Evolutionary conservation across 2,329 filamentous ascomycete species (phyloP).

Genomic region (Colletotrichum sp.): DNA sequence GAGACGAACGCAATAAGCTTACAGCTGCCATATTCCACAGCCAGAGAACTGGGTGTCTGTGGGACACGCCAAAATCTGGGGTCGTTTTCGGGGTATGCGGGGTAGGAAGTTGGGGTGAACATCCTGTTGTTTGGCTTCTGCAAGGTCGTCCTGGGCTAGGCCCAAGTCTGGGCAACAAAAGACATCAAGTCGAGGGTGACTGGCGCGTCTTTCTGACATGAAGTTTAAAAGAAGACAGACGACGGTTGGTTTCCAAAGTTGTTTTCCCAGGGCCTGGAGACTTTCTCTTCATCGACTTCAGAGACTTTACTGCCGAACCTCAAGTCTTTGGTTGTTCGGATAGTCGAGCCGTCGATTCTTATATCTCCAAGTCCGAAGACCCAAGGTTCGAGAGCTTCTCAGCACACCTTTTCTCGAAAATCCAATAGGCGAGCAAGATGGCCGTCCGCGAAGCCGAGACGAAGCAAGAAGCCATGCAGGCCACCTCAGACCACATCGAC

Average conservation of each 20-base stretch:
- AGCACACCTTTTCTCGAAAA: background rate
- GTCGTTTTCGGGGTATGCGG: background rate
- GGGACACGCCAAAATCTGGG: background rate
- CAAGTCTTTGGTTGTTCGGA: background rate
- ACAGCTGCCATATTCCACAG: background rate
- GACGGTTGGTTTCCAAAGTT: no score
- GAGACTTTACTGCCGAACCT: background rate
- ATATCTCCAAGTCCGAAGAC: no score
- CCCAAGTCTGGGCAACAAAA: background rate
- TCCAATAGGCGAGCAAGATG: background rate
- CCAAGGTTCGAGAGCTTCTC: no score
- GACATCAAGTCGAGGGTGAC: background rate
- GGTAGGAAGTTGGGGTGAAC: background rate
- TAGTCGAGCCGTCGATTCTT: background rate
- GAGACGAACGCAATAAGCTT: background rate
- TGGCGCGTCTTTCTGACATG: background rate
- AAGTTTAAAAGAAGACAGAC: background rate
- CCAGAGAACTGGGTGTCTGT: background rate
- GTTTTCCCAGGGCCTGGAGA: background rate
- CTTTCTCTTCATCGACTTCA: background rate
- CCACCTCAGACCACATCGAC: background rate
- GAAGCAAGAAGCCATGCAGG: background rate
- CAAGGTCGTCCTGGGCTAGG: background rate
- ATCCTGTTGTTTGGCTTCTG: background rate
- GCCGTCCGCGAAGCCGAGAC: background rate